Conservation (phyloP, 805 yeast species). For the Ogataea philodendri region DNA sequence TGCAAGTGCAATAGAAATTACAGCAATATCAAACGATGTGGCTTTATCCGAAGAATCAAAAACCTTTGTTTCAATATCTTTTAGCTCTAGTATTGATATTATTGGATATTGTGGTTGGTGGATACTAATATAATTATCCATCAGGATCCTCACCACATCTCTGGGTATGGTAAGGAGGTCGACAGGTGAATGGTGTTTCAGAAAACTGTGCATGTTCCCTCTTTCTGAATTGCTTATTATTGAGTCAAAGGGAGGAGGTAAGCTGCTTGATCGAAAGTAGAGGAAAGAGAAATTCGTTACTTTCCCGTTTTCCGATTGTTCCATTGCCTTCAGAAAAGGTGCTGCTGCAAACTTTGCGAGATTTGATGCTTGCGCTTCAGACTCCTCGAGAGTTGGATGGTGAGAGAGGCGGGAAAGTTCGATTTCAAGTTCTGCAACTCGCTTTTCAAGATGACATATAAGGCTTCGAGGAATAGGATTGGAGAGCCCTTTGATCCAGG, state of each 20-base stretch:
- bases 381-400: conserved; percentile 9
- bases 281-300: conserved; percentile 8
- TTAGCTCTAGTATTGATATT: conserved; percentile 13
- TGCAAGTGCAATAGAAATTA: conserved; percentile 1
- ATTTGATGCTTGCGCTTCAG: conserved; percentile 11
- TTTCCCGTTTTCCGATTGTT: conserved; percentile 12
- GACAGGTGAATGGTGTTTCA: conserved; percentile 17
- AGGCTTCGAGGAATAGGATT: conserved; percentile 18
- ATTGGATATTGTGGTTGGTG: conserved; percentile 21
- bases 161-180: conserved; percentile 17
- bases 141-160: conserved; percentile 14
- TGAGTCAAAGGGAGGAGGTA: conserved; percentile 19
- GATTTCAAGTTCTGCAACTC: conserved; percentile 18
- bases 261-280: conserved; percentile 14
- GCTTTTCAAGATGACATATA: conserved; percentile 13
- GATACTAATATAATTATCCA: conserved; percentile 13
- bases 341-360: conserved; percentile 14
- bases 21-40: neutral
- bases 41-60: conserved; percentile 1
- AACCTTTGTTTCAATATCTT: conserved; percentile 10
- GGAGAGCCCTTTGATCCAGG: conserved; percentile 18
- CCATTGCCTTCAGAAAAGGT: conserved; percentile 10
- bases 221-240: conserved; percentile 11
- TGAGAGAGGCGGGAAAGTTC: conserved; percentile 7
- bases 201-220: conserved; percentile 11